Evolutionary conservation across 768 basidiomycete genomes (phyloP), one percentile per base, ranked within the genome.

Genomic region (Russula virescens): DNA sequence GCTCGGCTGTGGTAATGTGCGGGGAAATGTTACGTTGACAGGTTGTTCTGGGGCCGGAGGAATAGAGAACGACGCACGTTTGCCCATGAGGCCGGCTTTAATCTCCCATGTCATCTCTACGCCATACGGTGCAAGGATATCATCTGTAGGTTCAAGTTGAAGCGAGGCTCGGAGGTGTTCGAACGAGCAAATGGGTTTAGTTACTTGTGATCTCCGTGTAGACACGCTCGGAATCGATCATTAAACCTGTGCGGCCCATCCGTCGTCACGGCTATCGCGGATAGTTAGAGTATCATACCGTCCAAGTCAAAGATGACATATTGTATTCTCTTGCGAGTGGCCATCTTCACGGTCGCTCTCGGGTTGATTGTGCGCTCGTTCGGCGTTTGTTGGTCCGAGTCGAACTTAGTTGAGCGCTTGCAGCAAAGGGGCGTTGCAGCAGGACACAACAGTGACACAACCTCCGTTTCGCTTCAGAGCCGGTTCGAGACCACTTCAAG

Each of bases 41-140:
- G n/a, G n/a, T 13, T 16, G 26, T 45, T 42, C 4, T 19, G 54
- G 48, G 18, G 14, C 35, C n/a, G 19, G 26, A 31, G 47, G 28
- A 49, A 25, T 5, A 5, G 31, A 53, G 23, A 48, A 34, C 5
- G 35, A 72, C 78, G 58, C 52, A 90, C 91, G 83, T 78, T 88
- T 89, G 58, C 91, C 91, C 91, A 93, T 94, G 61, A 88, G 82
- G 0, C 87, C 88, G n/a, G 88, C 85, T 70, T 93, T 92, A 61
- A 93, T 90, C 60, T 89, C 86, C 90, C 90, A 92, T 3, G 88
- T 89, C 87, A 94, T 89, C 65, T 82, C 75, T 64, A 84, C 85
- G 28, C 89, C 90, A 69, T 87, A 86, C 13, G 77, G 79, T 19
- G 78, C 82, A 21, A 95, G 82, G 55, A 92, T 86, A 28, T 83